Conservation (phyloP, 164 flowering plant genomes). For the Liriodendron chinense region DNA sequence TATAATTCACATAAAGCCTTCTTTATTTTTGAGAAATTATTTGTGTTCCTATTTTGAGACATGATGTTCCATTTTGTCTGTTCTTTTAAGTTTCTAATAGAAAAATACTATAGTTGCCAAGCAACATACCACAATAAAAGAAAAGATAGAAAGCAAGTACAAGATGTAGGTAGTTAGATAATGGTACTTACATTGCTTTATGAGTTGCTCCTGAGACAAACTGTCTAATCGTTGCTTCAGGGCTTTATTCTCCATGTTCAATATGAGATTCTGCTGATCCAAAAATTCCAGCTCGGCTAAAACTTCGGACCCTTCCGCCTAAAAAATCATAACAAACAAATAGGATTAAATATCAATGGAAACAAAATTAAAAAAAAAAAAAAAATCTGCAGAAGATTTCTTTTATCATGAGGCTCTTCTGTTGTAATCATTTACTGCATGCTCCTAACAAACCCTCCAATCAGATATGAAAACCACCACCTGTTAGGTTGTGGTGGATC, state of each 20-base stretch:
- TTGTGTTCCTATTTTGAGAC: background rate
- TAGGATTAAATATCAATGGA: background rate
- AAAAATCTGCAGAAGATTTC: background rate
- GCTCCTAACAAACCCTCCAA: background rate
- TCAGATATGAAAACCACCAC: background rate
- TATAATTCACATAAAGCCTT: too few species aligned
- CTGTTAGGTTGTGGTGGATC: background rate
- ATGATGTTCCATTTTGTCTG: background rate
- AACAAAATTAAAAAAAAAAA: background rate
- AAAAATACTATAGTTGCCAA: background rate
- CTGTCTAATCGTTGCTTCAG: constrained; percentile 86
- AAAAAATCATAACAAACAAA: constrained; percentile 18
- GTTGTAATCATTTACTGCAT: background rate
- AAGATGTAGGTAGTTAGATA: background rate
- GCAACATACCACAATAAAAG: background rate
- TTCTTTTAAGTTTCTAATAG: background rate
- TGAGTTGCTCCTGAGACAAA: constrained; percentile 78
- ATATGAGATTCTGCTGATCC: constrained; percentile 74
- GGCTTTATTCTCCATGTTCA: constrained; percentile 89
- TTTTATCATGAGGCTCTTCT: background rate
- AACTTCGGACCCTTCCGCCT: constrained; percentile 90
- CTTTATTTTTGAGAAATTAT: background rate
- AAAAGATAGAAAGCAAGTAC: background rate
- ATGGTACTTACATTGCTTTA: constrained; percentile 66
- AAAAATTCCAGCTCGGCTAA: constrained; percentile 88